Evolutionary conservation across 306 rosid species (phyloP), one percentile per base, ranked within the genome.

Genomic region (Elaeagnus macrophylla): DNA sequence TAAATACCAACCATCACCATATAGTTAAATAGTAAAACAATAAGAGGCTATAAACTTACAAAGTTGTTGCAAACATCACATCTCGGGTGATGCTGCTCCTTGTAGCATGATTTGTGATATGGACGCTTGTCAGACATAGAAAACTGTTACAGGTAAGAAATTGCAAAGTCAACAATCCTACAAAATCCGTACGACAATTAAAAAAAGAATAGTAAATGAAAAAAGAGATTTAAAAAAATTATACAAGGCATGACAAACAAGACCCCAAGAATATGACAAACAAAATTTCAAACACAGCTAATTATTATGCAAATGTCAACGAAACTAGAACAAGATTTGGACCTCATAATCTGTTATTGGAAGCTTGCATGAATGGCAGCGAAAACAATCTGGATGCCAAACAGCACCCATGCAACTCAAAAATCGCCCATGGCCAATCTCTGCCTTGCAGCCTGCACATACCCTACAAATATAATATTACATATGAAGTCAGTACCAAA

Each of bases 371-470:
- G 78, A 69, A 59, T 46, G 76, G 68, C 97, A 91, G 40, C 87
- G 57, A 52, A 86, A 91, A 66, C 97, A 91, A 64, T 80, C 85
- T 57, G 97, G 97, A 79, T 91, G 97, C 97, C 95, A 91, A 67
- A 78, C 70, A 10, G 72, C 80, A 50, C 75, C 83, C 88, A 78
- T 71, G 77, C 95, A 82, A 68, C 85, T 91, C 76, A 84, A 68
- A 79, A 67, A 82, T 59, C 83, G 74, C 37, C 87, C 96, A 51
- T 69, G 74, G 61, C 94, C 95, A 56, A 93, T 88, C 74, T 72
- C 94, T 14, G 54, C 56, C 7, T 81, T 76, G 89, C 99, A 93
- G 67, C 99, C 96, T 44, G 95, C 95, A 76, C 99, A 93, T 57
- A 66, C 47, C 81, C 99, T 93, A 68, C 71, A 59, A 60, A 37